Evolutionary conservation across 83 land plant species (phyloP), one percentile per base, ranked within the genome.

Genomic region (Picea abies): DNA sequence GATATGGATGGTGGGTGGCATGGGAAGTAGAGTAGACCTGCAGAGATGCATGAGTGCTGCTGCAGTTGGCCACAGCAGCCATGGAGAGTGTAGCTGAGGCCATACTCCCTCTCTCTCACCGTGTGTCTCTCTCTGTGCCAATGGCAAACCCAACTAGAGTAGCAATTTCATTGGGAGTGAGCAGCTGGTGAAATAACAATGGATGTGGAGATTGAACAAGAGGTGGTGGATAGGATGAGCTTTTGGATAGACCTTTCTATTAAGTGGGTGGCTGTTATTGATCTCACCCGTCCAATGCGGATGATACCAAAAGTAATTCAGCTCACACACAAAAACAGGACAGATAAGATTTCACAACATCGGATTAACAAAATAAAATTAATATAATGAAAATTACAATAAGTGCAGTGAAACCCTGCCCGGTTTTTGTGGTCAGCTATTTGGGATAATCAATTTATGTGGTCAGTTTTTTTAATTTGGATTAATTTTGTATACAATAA

Each of bases 41-140:
- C 20, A 90, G 80, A 79, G 91, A 73, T 68, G 90, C 79, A 14
- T 32, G 58, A 20, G 72, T 1, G 32, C 49, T 65, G 83, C 80
- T 82, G 72, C 80, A 72, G 39, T 84, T 92, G 84, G 90, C 89
- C 20, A 86, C 70, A 64, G 70, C 67, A 39, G 70, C 49, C 81
- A 80, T 90, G 23, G 87, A 85, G 63, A 91, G 86, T 82, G 90
- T 79, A 82, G 91, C 86, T 82, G 88, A 84, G 75, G 93, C 86
- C 93, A 91, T 91, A 63, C 64, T 16, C 70, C 14, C 16, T 19
- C 9, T 35, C 70, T 37, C 7, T 16, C 25, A 25, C 5, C 26
- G 39, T 15, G 44, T 4, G 23, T 72, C 19, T 29, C 76, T 15
- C 16, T 15, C 12, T 17, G 23, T 29, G 17, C 44, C 76, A 5